phyloP scores from a whole-genome alignment of 495 filamentous ascomycete genomes.

The Aspergillus panamensis region DNA sequence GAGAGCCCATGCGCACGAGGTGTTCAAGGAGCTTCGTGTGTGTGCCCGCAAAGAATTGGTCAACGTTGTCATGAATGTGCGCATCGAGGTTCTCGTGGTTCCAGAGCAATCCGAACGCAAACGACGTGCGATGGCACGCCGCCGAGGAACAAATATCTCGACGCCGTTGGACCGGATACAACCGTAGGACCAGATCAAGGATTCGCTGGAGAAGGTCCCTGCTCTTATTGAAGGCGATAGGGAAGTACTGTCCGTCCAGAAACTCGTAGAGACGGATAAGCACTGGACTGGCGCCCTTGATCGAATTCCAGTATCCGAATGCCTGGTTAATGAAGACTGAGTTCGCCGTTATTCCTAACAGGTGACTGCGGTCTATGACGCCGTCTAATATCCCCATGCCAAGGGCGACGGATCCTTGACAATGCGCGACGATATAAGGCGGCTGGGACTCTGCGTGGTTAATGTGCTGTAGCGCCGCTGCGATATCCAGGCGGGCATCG shows the following conservation, averaged over 20 bases:
- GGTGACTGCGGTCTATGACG: constrained; percentile 38
- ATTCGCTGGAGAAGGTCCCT: constrained; percentile 10
- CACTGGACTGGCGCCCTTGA: constrained; percentile 52
- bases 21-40: constrained; percentile 56
- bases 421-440: constrained; percentile 62
- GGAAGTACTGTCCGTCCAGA: constrained; percentile 17
- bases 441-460: constrained; percentile 33
- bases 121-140: constrained; percentile 55
- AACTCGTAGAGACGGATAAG: constrained; percentile 21
- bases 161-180: constrained; percentile 53
- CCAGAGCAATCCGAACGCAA: constrained; percentile 65
- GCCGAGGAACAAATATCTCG: constrained; percentile 61
- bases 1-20: constrained; percentile 54
- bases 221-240: not conserved
- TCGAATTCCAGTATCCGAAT: constrained; percentile 54
- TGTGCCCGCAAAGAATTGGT: constrained; percentile 59
- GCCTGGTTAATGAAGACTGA: constrained; percentile 65
- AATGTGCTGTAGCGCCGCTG: constrained; percentile 55
- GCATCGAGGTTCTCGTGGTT: constrained; percentile 61
- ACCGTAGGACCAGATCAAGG: constrained; percentile 30
- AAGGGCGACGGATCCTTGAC: constrained; percentile 61
- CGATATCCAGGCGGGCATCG: constrained; percentile 60
- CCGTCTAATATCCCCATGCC: constrained; percentile 61
- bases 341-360: constrained; percentile 56
- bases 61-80: constrained; percentile 59